Evolutionary conservation across 2,329 filamentous ascomycete genomes (phyloP).

Genomic region (Trichoderma sp.): DNA sequence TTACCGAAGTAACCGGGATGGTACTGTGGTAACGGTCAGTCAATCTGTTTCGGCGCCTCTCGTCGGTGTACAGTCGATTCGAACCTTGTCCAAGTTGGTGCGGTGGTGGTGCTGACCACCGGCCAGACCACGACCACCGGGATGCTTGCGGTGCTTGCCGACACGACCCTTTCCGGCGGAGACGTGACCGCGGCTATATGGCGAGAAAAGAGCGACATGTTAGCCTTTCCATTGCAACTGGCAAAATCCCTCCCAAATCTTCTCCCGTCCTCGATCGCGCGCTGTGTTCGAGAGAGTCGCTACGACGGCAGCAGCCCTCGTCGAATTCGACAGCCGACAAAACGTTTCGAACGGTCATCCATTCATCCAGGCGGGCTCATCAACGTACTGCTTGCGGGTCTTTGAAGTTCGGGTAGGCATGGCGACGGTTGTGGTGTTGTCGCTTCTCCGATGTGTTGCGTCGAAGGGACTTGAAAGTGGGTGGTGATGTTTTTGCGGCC

Average conservation of each 20-base stretch:
- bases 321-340: constrained; percentile 24
- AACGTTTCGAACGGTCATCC: background rate
- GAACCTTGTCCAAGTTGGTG: constrained; percentile 70
- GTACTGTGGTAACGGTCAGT: constrained; percentile 59
- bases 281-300: constrained; percentile 27
- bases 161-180: constrained; percentile 97
- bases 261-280: background rate
- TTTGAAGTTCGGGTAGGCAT: constrained; percentile 76
- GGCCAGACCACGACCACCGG: constrained; percentile 82
- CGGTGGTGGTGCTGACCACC: constrained; percentile 93
- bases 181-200: constrained; percentile 86
- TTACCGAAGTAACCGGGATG: constrained; percentile 99
- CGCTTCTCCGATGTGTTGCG: constrained; percentile 46
- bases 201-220: constrained; percentile 33
- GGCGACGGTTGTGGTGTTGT: constrained; percentile 53
- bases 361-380: constrained; percentile 31
- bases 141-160: constrained; percentile 97
- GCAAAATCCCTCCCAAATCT: background rate
- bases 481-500: constrained; percentile 46
- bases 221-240: constrained; percentile 27
- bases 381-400: constrained; percentile 76
- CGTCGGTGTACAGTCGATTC: constrained; percentile 51
- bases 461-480: constrained; percentile 40
- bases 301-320: constrained; percentile 15
- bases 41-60: constrained; percentile 24